Evolutionary conservation across 805 yeast species (phyloP).

Genomic region (Candida coleopterorum): DNA sequence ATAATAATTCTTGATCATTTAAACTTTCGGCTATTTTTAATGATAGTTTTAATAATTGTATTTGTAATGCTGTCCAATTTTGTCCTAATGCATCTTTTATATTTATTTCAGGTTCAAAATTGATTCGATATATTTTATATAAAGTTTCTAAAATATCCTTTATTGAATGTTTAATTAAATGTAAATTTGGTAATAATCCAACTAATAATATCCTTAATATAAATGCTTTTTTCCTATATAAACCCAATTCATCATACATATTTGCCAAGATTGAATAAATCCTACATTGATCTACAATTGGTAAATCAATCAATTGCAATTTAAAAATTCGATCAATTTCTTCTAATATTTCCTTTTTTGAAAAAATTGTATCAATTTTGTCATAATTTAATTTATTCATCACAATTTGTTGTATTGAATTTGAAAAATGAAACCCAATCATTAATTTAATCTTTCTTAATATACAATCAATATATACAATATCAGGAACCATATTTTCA

Average conservation of each 20-base stretch:
- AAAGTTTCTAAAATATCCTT: slow-evolving; percentile 45
- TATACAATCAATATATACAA: slow-evolving; percentile 69
- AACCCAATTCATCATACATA: slow-evolving; percentile 56
- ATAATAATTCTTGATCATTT: slow-evolving; percentile 35
- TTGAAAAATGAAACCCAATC: slow-evolving; percentile 46
- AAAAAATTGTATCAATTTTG: slow-evolving; percentile 12
- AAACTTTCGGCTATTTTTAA: slow-evolving; percentile 50
- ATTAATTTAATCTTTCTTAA: slow-evolving; percentile 60
- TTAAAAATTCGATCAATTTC: slow-evolving; percentile 33
- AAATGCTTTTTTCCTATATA: slow-evolving; percentile 65
- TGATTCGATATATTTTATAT: slow-evolving; percentile 51
- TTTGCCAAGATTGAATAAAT: slow-evolving; percentile 64
- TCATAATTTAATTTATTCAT: slow-evolving; percentile 1
- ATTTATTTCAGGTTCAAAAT: slow-evolving; percentile 27
- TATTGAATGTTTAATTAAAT: slow-evolving; percentile 17
- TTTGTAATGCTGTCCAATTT: slow-evolving; percentile 54
- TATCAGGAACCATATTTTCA: slow-evolving; percentile 78
- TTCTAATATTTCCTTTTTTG: slow-evolving; percentile 37
- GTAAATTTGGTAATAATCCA: slow-evolving; percentile 40
- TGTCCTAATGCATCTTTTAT: slow-evolving; percentile 17
- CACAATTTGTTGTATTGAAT: slow-evolving; percentile 30
- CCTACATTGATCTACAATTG: slow-evolving; percentile 50
- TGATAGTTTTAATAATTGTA: slow-evolving; percentile 49
- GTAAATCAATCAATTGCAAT: slow-evolving; percentile 32
- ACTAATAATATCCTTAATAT: slow-evolving; percentile 62